Evolutionary conservation across 78 protist species (phyloP), one percentile per base, ranked within the genome.

Genomic region (Bigelowiella natans): DNA sequence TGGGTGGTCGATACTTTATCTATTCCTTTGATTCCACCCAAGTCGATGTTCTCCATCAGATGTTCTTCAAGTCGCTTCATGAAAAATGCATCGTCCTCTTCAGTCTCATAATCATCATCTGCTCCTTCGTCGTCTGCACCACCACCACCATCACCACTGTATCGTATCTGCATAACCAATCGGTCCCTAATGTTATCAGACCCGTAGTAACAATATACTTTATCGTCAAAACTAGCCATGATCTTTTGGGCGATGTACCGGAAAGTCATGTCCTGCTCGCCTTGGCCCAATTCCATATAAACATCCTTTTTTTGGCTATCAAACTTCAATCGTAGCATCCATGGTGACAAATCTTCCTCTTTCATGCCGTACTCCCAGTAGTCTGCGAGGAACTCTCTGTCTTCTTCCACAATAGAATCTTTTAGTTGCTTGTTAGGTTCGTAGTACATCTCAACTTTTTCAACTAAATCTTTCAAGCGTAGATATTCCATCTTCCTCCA

Each of bases 381-480:
- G 38, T 31, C 39, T 29, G 88, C 73, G n/a, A 96, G 91, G 31
- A 97, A 91, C 38, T 64, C 94, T 3, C 31, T 39, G 89, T 98
- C 99, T 37, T 94, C 97, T 31, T 73, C 92, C 40, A 98, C 91
- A n/a, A 93, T 51, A 0, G 98, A 31, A n/a, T 87, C n/a, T 30
- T 31, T 38, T n/a, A n/a, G n/a, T n/a, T n/a, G n/a, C n/a, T 92
- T 93, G 39, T 95, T 95, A 28, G 99, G 99, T 37, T 99, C 99
- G 90, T 96, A 98, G 88, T 40, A 95, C 87, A 99, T 95, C 92
- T 98, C 97, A 7, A 95, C 93, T 36, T 37, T 73, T 1, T 38
- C 83, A 0, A 96, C 91, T 26, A 99, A 86, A 3, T 83, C 28
- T 26, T 93, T 86, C 91, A 98, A 92, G 1, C 96, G 91, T 28